Base-by-base conservation (phyloP, 1,139 yeast genomes). In the Ogataea hybrid region DNA sequence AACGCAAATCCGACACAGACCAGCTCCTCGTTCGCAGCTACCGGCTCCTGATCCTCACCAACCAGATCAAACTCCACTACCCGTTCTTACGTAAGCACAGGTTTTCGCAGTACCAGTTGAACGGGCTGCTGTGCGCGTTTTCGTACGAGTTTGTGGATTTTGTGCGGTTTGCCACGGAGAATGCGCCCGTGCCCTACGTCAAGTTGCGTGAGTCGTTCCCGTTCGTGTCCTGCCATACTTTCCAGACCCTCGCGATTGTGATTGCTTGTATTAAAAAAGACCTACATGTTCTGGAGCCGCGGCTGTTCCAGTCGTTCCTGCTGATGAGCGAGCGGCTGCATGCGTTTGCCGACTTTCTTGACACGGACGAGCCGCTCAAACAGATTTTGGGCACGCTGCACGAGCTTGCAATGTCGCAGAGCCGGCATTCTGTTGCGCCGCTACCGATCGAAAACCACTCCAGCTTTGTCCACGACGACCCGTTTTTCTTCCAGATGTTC, bases 11-110 rank as follows among this genome's bases (percentile, higher is more conserved):
- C 28, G 11, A 23, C 18, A 32, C 16, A 16, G 20, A 17, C 10
- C 3, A 22, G 22, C 21, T 35, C 3, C 12, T 28, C 9, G 12
- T 6, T 25, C 23, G n/a, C 11, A 28, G 21, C 16, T 28, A 35
- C 18, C 31, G 38, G n/a, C 17, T 43, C 20, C 28, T 43, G 11
- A 12, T 34, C 11, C 23, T 33, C 8, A 21, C 37, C 11, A 12
- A 21, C 22, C 44, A 37, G 25, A 27, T 42, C 34, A 42, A 34
- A 21, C 32, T 42, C 14, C 44, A 42, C 27, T 42, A 42, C 27
- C 35, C 35, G 8, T 42, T 33, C 21, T 7, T 37, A 12, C 14
- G 17, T n/a, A 17, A 32, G 9, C 21, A 42, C 8, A 14, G 15
- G 5, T 42, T 16, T 22, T 42, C 44, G 14, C 17, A n/a, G 12